Evolutionary conservation across 2,329 filamentous ascomycete genomes (phyloP), one percentile per base, ranked within the genome.

Genomic region (Colletotrichum godetiae): DNA sequence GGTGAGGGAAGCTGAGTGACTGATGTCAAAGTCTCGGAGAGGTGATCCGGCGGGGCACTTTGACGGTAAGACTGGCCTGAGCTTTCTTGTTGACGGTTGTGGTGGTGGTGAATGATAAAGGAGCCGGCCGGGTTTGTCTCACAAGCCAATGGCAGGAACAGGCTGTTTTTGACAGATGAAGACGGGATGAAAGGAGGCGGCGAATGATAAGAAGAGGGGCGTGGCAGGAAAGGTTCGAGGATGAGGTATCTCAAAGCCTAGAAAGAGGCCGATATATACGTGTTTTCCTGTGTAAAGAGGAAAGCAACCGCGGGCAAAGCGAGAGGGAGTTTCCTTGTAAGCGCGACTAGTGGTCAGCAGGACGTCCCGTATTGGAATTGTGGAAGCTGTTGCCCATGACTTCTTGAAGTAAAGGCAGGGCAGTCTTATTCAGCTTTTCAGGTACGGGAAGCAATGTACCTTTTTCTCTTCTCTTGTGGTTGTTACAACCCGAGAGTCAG

Each of bases 1-100:
- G 37, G 37, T 49, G 15, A 22, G 35, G 33, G 56, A 27, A 57
- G 33, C 65, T 35, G 58, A 72, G 22, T 42, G 60, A 58, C 46
- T 61, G 67, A 61, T 61, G 71, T 70, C 60, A 73, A 52, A 70
- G 71, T 66, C 71, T 73, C 71, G 71, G 67, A 73, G 60, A 42
- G 35, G 58, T 19, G 65, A 72, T 68, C 69, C 69, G 69, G 69
- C 59, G 58, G 67, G 35, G 66, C 62, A 67, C 59, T 61, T 67
- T 22, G 58, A 42, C 61, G 59, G 52, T 63, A 42, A 19, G 37
- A 15, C 63, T 52, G 65, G 49, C 29, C 37, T 15, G 55, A 27
- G 52, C 24, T 59, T 55, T 49, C 31, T 59, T 59, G 68, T 52
- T 33, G 62, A 29, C 49, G 60, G 60, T 42, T 42, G 37, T 42